Evolutionary conservation across 164 flowering plant genomes (phyloP), one percentile per base, ranked within the genome.

Genomic region (Vitis amurensis): DNA sequence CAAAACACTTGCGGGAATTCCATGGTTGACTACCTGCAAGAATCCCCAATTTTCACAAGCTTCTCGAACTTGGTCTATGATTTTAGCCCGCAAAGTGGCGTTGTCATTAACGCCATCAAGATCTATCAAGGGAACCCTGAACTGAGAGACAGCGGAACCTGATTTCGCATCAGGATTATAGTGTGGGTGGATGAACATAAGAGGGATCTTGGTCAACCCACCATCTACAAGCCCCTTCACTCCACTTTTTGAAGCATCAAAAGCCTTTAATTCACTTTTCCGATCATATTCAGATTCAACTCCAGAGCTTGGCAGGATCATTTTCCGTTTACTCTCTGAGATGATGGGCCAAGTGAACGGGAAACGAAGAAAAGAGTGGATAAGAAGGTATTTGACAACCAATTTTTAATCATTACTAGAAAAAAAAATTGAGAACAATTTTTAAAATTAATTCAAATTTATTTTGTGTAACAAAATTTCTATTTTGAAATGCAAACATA

Each of bases 141-240:
- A 27, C 3, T 69, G 50, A 17, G 69, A 30, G 9, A 15, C 31
- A 3, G n/a, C 15, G 2, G 29, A 3, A 37, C 7, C 44, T 37
- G 44, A 37, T 37, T 11, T 8, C 1, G 19, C 14, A 16, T 30
- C 31, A 17, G 13, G 9, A 0, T 64, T 49, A 1, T 60, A 50
- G 8, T 3, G 44, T 37, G 44, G 44, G 7, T 37, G 44, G 44
- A 37, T 37, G 44, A 37, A 37, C 44, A 37, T 37, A 37, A 37
- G 44, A 37, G 44, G 44, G 44, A 37, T 6, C 44, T 37, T 37
- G 15, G 76, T 3, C 3, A 80, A 9, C 5, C 83, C 83, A 1
- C 81, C 70, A 19, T 86, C 87, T 0, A 84, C 80, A 0, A 85
- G 83, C 4, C 87, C 84, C 60, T 85, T 83, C 2, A 87, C 91